These are phyloP conservation scores for Fraxinus anomala DNA, from an alignment of 257 asterid genomes.

Conservation along the genomic window DNA sequence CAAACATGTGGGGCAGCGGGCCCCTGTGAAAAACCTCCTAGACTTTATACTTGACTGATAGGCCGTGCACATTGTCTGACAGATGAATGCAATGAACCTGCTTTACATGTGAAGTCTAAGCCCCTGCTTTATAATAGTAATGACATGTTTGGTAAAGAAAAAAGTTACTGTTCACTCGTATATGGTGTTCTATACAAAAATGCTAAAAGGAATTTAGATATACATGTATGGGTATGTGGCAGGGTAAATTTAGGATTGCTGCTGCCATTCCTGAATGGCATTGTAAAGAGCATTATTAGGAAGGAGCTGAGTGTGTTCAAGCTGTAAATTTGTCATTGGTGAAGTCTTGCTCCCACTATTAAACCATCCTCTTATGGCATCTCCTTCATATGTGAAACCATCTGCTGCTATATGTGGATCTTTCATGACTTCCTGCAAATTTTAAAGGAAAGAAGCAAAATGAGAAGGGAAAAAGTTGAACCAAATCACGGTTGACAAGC, in stretches of 20 bases:
- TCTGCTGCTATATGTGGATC: constrained; percentile 93
- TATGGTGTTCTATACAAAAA: neutral
- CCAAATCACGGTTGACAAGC: neutral
- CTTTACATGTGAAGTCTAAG: too few species aligned
- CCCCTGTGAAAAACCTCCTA: too few species aligned
- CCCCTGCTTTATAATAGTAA: too few species aligned
- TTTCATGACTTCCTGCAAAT: constrained; percentile 80
- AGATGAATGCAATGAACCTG: too few species aligned
- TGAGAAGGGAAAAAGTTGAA: neutral
- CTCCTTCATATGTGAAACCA: constrained; percentile 91
- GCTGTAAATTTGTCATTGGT: constrained; percentile 91
- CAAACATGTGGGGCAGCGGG: too few species aligned
- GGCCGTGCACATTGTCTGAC: too few species aligned
- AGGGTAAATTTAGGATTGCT: constrained; percentile 32
- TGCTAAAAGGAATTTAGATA: neutral
- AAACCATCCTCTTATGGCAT: constrained; percentile 89
- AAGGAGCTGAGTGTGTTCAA: constrained; percentile 67
- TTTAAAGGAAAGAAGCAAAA: neutral
- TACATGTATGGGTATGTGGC: neutral
- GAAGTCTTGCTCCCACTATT: constrained; percentile 83
- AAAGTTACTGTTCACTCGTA: neutral
- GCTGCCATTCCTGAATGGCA: constrained; percentile 96
- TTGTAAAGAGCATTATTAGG: constrained; percentile 86
- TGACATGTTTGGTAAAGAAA: neutral
- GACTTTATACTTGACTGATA: too few species aligned